These are phyloP conservation scores for Bassia scoparia DNA, from an alignment of 148 eudicot species.

Conservation along the genomic window DNA sequence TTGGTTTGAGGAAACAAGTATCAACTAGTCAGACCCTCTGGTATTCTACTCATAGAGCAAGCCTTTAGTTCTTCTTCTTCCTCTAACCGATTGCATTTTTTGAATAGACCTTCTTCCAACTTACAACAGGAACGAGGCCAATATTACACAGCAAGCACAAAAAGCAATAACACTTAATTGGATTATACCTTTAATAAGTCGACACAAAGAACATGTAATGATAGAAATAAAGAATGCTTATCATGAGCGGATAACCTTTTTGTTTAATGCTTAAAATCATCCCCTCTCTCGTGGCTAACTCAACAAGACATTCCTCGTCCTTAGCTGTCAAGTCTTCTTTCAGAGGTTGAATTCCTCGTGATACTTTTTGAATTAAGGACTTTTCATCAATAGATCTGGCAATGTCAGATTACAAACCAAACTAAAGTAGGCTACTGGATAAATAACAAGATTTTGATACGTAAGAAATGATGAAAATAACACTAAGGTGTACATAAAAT, in stretches of 20 bases:
- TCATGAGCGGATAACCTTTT: no score
- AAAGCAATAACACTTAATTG: no score
- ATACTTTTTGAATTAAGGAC: slow-evolving; percentile 91
- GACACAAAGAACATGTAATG: no score
- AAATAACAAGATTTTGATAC: neutral
- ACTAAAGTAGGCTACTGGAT: neutral
- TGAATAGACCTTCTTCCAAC: no score
- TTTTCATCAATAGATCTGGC: slow-evolving; percentile 96
- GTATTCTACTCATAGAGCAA: no score
- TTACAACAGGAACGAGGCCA: no score
- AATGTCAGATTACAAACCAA: slow-evolving; percentile 1
- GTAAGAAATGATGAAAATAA: neutral
- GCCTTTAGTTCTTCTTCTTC: no score
- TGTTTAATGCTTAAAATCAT: slow-evolving; percentile 69
- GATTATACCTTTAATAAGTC: no score
- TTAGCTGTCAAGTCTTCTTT: slow-evolving; percentile 87
- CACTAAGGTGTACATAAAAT: neutral
- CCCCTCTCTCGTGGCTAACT: slow-evolving; percentile 84
- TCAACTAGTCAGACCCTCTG: no score
- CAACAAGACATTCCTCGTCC: slow-evolving; percentile 82
- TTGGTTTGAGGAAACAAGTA: no score
- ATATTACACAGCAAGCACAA: neutral
- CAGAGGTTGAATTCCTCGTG: slow-evolving; percentile 85
- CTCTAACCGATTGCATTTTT: no score
- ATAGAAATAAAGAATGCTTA: no score